Evolutionary conservation across 1,139 yeast species (phyloP), one percentile per base, ranked within the genome.

Genomic region (Blastobotrys illinoisensis): DNA sequence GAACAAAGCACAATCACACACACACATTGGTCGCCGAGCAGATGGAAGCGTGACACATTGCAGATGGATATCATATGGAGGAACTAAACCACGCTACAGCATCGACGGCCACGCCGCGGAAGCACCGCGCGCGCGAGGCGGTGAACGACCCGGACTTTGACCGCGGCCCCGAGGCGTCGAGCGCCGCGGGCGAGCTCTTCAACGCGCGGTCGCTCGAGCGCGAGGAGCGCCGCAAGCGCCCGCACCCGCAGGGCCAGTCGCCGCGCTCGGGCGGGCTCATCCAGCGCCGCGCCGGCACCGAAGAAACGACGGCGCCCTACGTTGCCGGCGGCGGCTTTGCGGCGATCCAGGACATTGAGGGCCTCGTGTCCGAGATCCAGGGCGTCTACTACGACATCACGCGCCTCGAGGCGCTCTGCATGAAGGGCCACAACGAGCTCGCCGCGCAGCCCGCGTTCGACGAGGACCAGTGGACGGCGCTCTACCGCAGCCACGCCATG

Each of bases 341-440:
- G 16, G 44, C 46, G 46, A 32, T 32, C 9, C 48, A 47, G 18
- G 50, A 53, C 36, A 24, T 52, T 5, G 53, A 47, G 23, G 46
- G 40, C 7, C 48, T 55, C 7, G 32, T 55, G 18, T 40, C 44
- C 18, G 57, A 63, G 51, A 62, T 64, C 44, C 67, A 64, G 50
- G 49, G 57, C 9, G 61, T 62, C 4, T 64, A 64, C 51, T 60
- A 59, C 44, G 67, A 64, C 20, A 64, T 64, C 18, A 55, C 64
- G 24, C 54, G 60, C 21, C 58, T 63, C 6, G 67, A 64, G 52
- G 61, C 53, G n/a, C 57, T 55, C 23, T 63, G 65, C 45, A 47
- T 53, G n/a, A 46, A 50, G 28, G 53, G 55, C 21, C 51, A 51
- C 48, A 54, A 51, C 26, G 52, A 50, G 40, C 46, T 60, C 18